Base-by-base conservation (phyloP, 148 eudicot genomes). In the Silene conica region DNA sequence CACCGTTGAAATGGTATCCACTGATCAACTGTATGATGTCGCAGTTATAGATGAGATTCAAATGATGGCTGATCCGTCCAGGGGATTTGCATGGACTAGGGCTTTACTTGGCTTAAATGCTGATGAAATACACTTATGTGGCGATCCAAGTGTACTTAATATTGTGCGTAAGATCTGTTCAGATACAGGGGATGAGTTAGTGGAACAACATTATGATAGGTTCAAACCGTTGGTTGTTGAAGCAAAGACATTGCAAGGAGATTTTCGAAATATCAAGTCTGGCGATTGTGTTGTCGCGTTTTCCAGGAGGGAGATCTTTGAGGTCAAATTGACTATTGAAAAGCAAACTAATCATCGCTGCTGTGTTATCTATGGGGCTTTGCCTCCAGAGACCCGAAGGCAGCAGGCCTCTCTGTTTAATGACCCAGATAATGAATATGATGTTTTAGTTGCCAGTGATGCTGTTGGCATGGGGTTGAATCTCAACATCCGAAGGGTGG, bases 391-490 rank as follows among this genome's bases (percentile, higher is more conserved):
- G 82, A 95, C 98, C 43, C 96, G 98, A 52, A 84, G 97, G 77
- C 96, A 85, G 46, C 98, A 95, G 82, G 98, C 98, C 63, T 81
- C 72, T 75, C 79, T 95, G 72, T 95, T 95, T 75, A 95, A 95
- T 75, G 88, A 87, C 73, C 88, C 83, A 73, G 89, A 89, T 73
- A 92, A 89, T 67, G 92, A 92, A 70, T 92, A 61, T 75, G 97
- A 95, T 76, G 85, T 95, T 28, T 86, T 95, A 85, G 98, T 95
- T 74, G 98, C 98, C 4, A 95, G 98, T 86, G 98, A 95, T 89
- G 98, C 98, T 69, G 97, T 95, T 65, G 98, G 98, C 73, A 95
- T 95, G 98, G 98, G 98, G 26, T 89, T 95, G 80, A 95, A 95
- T 80, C 87, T 95, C 45, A 92, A 92, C 74, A 95, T 95, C 45